Evolutionary conservation across 352 stramenopile genomes (phyloP), one percentile per base, ranked within the genome.

Genomic region (Plasmopara muralis): DNA sequence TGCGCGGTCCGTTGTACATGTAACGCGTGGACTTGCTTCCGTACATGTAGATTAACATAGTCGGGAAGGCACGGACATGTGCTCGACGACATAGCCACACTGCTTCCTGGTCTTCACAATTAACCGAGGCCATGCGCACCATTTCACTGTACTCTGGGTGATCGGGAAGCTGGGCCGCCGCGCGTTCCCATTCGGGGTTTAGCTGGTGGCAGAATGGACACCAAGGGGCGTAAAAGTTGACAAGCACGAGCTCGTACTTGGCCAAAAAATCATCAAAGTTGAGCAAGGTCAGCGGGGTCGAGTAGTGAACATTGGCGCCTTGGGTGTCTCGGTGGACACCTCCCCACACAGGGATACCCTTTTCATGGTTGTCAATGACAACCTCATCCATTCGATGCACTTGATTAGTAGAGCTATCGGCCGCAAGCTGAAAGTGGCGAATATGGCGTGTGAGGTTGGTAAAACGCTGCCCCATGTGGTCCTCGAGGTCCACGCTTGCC

Each of bases 31-130:
- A 81, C 30, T 76, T 88, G 33, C 70, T 79, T 50, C 78, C 81
- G 54, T 87, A 91, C 70, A 91, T 86, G 69, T 91, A 91, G 47
- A 91, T 91, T 31, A 91, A 64, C 75, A 93, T 89, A 25, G 80
- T 87, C n/a, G 83, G 83, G 51, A 89, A 93, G 0, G 77, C 80
- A 20, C 76, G 74, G 48, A 93, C 86, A 30, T 84, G 69, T 9
- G 78, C 74, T 13, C 79, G 77, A 33, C 77, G 76, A 50, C 83
- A 93, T 9, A 93, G 63, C 60, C 64, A 72, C 25, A 66, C 60
- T 7, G 79, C 74, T 28, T 77, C 72, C 14, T 74, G 68, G 47
- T 89, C 73, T 9, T 72, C 86, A 62, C 83, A 93, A 61, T 93
- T 76, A 30, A 93, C 83, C 8, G 74, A 84, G 30, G 83, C 83